phyloP scores from a whole-genome alignment of 2,329 filamentous ascomycete genomes.

The Ophiostoma sp. region DNA sequence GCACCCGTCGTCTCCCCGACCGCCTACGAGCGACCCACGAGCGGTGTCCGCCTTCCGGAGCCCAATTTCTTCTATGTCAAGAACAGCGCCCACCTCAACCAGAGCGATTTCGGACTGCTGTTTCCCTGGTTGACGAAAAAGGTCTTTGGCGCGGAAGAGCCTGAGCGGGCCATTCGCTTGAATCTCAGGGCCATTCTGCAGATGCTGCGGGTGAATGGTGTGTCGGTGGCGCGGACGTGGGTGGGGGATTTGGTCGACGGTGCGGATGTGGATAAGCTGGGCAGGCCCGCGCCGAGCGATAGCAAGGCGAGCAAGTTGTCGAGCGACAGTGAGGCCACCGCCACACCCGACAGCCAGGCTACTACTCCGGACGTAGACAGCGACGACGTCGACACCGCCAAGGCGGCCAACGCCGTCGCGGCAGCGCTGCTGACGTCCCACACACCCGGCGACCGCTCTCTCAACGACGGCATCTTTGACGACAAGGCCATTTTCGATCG shows the following conservation, averaged over 20 bases:
- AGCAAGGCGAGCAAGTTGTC: neutral
- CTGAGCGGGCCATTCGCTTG: conserved; percentile 58
- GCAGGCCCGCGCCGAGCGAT: conserved; percentile 26
- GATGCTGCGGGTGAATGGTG: conserved; percentile 51
- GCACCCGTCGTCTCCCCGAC: conserved; percentile 44
- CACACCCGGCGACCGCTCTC: conserved; percentile 30
- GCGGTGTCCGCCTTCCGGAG: conserved; percentile 45
- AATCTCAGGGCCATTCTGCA: conserved; percentile 62
- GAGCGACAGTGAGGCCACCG: too few relatives aligned
- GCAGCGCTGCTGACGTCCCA: neutral
- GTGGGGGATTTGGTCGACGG: conserved; percentile 52
- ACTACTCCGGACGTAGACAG: neutral
- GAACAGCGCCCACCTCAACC: conserved; percentile 75
- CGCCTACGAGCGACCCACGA: conserved; percentile 44
- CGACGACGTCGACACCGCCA: neutral
- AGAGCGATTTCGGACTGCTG: conserved; percentile 79
- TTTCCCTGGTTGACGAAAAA: conserved; percentile 70
- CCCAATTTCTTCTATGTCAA: conserved; percentile 75
- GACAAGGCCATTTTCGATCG: conserved; percentile 55
- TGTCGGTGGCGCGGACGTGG: conserved; percentile 53
- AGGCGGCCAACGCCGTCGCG: neutral
- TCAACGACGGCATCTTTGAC: conserved; percentile 43
- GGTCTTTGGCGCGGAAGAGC: conserved; percentile 58
- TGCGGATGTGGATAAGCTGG: conserved; percentile 41
- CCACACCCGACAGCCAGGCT: conserved; percentile 10